Evolutionary conservation across 768 basidiomycete species (phyloP), one percentile per base, ranked within the genome.

Genomic region (Pleurotus eryngii): DNA sequence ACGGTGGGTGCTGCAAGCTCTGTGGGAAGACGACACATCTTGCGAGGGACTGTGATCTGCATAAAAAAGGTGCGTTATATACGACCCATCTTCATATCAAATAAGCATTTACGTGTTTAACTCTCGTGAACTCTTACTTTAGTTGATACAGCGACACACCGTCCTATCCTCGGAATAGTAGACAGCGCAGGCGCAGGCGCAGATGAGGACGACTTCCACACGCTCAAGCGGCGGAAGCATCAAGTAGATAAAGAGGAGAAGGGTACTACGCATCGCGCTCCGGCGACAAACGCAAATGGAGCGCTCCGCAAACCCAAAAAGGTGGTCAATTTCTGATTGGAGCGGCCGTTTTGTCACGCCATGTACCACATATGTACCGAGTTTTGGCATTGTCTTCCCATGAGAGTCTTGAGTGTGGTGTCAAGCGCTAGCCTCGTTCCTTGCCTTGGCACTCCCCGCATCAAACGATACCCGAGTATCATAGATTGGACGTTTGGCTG

Each of bases 151-250:
- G 53, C 14, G 30, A 35, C 8, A 35, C 30, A 35, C 30, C 24
- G 24, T 24, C 11, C 30, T 9, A 35, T 35, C 4, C 30, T 43
- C 0, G 78, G 84, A 15, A 70, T 80, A 5, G 81, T 35, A 35
- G 9, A 11, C 30, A 24, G 82, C 15, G 67, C 67, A 27, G 83
- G 77, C 39, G 84, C 81, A 0, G 92, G 93, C 20, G 88, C 95
- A 7, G 95, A 98, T 67, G 95, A 98, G 69, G 95, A 98, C 66
- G 95, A 97, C 68, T 97, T 95, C 72, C 94, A 95, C 69, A 76
- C 77, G 0, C 80, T 94, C 68, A 87, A 86, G 67, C 81, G 92
- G 45, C 80, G 74, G 54, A 82, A 76, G 46, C 72, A 68, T 8
- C 84, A 87, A 58, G 75, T 91, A 0, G 83, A 89, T 26, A 76